Base-by-base conservation (phyloP, 331 rosid genomes). In the Malus hybrid region DNA sequence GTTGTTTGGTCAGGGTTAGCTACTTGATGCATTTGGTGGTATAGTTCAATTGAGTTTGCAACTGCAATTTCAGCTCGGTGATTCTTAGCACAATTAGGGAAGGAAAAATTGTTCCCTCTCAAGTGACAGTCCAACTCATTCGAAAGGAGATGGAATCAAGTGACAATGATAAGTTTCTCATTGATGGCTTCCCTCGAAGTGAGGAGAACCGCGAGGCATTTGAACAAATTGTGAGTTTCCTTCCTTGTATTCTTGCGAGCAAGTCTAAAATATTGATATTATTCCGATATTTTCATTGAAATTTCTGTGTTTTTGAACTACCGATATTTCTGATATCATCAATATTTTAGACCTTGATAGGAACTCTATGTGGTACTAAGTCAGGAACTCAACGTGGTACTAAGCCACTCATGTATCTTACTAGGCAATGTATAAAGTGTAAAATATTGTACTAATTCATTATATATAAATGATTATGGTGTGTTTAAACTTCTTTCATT, bases 21-120 rank as follows among this genome's bases (percentile, higher is more conserved):
- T 79, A 8, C 69, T 24, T 1, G 32, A 57, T n/a, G 32, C 48
- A 42, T 78, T 32, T 32, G 42, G 68, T 30, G 34, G 52, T 56
- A 10, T 34, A 19, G 5, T 24, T 29, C 22, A 6, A 36, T 75
- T 88, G 78, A 83, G 75, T 77, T 34, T 78, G 63, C 42, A 74
- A 75, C 55, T 52, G 22, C 64, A 60, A 68, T 85, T 86, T 84
- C 93, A 94, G 99, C 63, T 77, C 93, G 11, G 86, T 81, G 97
- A 92, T 92, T 83, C 86, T 92, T 55, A 71, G 66, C 66, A 86
- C 92, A 63, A 92, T 92, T 78, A 87, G 76, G 62, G 93, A 88
- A 85, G 99, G 97, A 74, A 87, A 77, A 72, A 94, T 94, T 32
- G 99, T 94, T 78, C 99, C 99, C 66, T 94, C 99, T 48, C 84